Percentiles rank a stretch among this genome's conserved stretches.
These are phyloP conservation scores for Lepraria neglecta DNA, from an alignment of 495 filamentous ascomycete genomes.

Conservation along the genomic window DNA sequence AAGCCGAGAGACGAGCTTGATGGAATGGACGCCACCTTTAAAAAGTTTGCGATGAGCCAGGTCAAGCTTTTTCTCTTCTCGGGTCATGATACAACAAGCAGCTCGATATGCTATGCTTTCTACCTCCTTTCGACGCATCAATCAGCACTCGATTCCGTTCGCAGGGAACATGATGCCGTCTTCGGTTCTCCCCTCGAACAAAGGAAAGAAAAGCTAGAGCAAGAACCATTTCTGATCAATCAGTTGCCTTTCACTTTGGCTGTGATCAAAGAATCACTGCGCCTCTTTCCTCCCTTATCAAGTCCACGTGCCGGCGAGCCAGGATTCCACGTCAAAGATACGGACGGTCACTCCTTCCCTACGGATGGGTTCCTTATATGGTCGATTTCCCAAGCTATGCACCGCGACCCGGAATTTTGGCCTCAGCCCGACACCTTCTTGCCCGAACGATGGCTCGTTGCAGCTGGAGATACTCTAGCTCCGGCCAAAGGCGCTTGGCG, in stretches of 20 bases:
- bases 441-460: constrained; percentile 32
- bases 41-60: constrained; percentile 28
- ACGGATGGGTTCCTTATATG: constrained; percentile 24
- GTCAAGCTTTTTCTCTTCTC: constrained; percentile 40
- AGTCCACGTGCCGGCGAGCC: constrained; percentile 34
- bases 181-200: constrained; percentile 31
- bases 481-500: constrained; percentile 37
- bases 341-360: constrained; percentile 29
- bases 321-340: constrained; percentile 18
- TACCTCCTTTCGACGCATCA: constrained; percentile 31
- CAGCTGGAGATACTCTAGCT: constrained; percentile 20
- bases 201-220: constrained; percentile 26
- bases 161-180: constrained; percentile 40
- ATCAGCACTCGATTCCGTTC: constrained; percentile 3
- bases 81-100: constrained; percentile 38
- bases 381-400: constrained; percentile 15
- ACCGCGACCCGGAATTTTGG: constrained; percentile 15
- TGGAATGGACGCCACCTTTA: constrained; percentile 28
- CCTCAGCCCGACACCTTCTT: constrained; percentile 32
- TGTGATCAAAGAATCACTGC: constrained; percentile 45
- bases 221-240: constrained; percentile 25
- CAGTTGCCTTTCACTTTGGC: constrained; percentile 39
- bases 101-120: constrained; percentile 32
- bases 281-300: constrained; percentile 39
- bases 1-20: constrained; percentile 4